Conservation (phyloP, 2,329 filamentous ascomycete genomes). For the Aureobasidium sp. region DNA sequence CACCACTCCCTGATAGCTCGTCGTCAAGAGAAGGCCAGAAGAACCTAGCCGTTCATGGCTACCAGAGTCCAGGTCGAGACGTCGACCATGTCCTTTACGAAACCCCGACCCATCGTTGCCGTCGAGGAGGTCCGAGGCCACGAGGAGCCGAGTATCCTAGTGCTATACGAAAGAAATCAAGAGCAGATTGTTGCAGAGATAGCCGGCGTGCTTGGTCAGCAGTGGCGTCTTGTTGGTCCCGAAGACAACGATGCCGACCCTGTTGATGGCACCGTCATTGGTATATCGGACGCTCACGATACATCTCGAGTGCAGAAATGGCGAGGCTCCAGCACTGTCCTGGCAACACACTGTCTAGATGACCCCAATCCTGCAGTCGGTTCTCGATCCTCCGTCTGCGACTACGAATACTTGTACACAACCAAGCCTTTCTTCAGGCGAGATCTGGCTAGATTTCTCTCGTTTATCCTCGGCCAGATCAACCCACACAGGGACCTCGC, state of each 20-base stretch:
- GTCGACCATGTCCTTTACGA: conserved; percentile 8
- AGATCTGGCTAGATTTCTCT: conserved; percentile 69
- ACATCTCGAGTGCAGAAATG: conserved; percentile 50
- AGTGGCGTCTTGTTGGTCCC: conserved; percentile 50
- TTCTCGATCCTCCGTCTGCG: conserved; percentile 56
- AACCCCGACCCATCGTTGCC: conserved; percentile 16
- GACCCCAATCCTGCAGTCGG: conserved; percentile 51
- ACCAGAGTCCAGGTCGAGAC: conserved; percentile 14
- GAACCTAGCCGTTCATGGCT: conserved; percentile 12
- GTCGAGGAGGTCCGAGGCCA: conserved; percentile 25
- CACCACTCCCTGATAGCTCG: not conserved
- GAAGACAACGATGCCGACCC: conserved; percentile 46
- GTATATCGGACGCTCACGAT: conserved; percentile 50
- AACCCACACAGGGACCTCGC: conserved; percentile 68
- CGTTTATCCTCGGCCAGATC: conserved; percentile 70
- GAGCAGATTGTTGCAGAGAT: conserved; percentile 66
- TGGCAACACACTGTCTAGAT: conserved; percentile 70
- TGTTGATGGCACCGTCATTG: conserved; percentile 58
- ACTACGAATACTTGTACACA: conserved; percentile 83
- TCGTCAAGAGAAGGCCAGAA: not conserved
- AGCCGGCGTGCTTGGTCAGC: conserved; percentile 70
- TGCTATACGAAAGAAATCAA: conserved; percentile 63
- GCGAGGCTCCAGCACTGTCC: conserved; percentile 52
- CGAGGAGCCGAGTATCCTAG: conserved; percentile 33
- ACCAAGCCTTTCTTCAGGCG: conserved; percentile 61